Percentiles rank a stretch among this genome's conserved stretches.
Conservation (phyloP, 176 grass and related monocot genomes). For the Canna indica region DNA sequence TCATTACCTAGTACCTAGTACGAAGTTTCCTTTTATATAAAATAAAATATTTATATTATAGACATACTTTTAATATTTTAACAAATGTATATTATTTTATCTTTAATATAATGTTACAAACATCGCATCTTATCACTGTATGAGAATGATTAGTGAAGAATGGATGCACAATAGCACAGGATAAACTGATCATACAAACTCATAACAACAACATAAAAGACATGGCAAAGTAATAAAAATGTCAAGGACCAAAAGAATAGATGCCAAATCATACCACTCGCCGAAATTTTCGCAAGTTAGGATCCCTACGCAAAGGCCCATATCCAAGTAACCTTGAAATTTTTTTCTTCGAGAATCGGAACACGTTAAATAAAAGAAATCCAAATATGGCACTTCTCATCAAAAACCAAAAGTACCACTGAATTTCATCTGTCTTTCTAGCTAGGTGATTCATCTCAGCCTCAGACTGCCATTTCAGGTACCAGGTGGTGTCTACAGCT, state of each 20-base stretch:
- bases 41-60: no score
- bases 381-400: conserved; percentile 21
- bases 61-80: no score
- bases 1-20: no score
- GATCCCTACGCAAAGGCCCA: conserved; percentile 22
- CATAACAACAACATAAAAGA: not conserved
- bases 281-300: conserved; percentile 19
- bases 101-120: no score
- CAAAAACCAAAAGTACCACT: conserved; percentile 27
- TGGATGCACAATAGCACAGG: not conserved
- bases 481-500: conserved; percentile 25
- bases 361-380: conserved; percentile 19
- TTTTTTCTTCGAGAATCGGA: conserved; percentile 8
- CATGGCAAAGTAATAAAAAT: not conserved
- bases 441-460: conserved; percentile 18
- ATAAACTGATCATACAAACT: not conserved
- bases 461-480: conserved; percentile 27
- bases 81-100: no score
- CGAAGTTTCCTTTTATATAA: no score
- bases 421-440: conserved; percentile 3
- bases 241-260: not conserved
- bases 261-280: conserved; percentile 19
- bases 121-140: not conserved
- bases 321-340: conserved; percentile 27
- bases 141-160: not conserved